Conservation (phyloP, 768 basidiomycete genomes). For the Pluteus cervinus region DNA sequence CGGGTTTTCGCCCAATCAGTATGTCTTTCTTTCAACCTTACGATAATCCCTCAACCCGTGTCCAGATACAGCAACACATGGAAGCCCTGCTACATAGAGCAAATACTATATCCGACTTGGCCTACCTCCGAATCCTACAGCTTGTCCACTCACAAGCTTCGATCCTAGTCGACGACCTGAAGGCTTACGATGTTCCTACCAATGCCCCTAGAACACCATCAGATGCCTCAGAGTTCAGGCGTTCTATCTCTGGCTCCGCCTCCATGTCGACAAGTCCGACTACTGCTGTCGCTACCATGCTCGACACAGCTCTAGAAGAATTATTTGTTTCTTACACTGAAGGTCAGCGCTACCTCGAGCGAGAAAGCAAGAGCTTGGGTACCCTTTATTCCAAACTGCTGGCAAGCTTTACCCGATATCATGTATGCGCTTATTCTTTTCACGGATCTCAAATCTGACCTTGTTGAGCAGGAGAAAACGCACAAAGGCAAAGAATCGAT, state of each 20-base stretch:
- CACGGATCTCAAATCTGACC: constrained; percentile 1
- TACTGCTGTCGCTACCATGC: constrained; percentile 70
- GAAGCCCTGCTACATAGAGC: constrained; percentile 82
- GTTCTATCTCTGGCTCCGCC: constrained; percentile 42
- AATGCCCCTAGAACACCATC: constrained; percentile 57
- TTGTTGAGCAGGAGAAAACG: constrained; percentile 39
- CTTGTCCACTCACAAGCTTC: constrained; percentile 79
- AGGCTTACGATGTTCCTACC: constrained; percentile 80
- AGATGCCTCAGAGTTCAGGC: constrained; percentile 56
- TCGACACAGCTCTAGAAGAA: constrained; percentile 96
- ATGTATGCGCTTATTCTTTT: constrained; percentile 46
- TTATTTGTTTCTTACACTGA: constrained; percentile 93
- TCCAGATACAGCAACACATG: constrained; percentile 93
- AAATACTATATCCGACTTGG: constrained; percentile 73
- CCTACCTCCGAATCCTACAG: constrained; percentile 86
- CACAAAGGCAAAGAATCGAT: constrained; percentile 69
- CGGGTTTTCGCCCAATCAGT: constrained; percentile 97
- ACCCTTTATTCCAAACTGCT: constrained; percentile 74
- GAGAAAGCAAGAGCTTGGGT: constrained; percentile 78
- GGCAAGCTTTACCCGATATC: constrained; percentile 76
- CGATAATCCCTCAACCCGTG: not conserved
- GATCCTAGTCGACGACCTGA: constrained; percentile 82
- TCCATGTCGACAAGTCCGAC: constrained; percentile 40
- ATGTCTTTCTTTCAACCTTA: constrained; percentile 19
- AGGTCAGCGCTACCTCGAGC: constrained; percentile 86